Conservation (phyloP, 1,284 basidiomycete genomes). For the Cryptococcus amylolentus region DNA sequence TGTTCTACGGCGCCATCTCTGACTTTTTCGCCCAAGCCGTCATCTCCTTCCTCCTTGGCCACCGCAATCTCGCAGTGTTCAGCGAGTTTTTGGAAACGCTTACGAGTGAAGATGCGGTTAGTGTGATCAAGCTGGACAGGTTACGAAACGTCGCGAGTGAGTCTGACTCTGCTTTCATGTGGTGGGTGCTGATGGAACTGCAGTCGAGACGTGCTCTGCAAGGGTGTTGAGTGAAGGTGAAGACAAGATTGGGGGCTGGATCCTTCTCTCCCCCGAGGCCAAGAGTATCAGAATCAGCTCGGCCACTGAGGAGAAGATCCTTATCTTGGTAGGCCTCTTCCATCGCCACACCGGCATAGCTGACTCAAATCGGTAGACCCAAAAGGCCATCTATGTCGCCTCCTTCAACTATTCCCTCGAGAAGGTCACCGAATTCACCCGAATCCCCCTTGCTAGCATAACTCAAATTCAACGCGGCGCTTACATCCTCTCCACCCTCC, state of each 20-base stretch:
- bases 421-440: constrained; percentile 83
- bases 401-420: constrained; percentile 86
- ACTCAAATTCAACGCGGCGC: constrained; percentile 78
- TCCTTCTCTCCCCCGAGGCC: constrained; percentile 77
- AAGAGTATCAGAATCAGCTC: constrained; percentile 66
- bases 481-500: constrained; percentile 84
- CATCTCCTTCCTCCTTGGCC: constrained; percentile 82
- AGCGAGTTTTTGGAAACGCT: constrained; percentile 84
- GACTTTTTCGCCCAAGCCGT: constrained; percentile 97
- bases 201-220: constrained; percentile 73
- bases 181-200: constrained; percentile 2
- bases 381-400: constrained; percentile 63
- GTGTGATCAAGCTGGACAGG: constrained; percentile 78
- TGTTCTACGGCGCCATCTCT: constrained; percentile 59
- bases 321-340: constrained; percentile 65
- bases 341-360: constrained; percentile 2
- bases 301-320: constrained; percentile 83
- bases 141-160: constrained; percentile 76
- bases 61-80: constrained; percentile 78
- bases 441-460: constrained; percentile 80
- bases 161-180: constrained; percentile 9
- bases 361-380: constrained; percentile 52
- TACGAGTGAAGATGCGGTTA: constrained; percentile 81
- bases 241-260: constrained; percentile 79
- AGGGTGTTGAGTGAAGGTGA: constrained; percentile 80